These are phyloP conservation scores for Lyophyllum semitale DNA, from an alignment of 768 basidiomycete genomes.

Conservation along the genomic window DNA sequence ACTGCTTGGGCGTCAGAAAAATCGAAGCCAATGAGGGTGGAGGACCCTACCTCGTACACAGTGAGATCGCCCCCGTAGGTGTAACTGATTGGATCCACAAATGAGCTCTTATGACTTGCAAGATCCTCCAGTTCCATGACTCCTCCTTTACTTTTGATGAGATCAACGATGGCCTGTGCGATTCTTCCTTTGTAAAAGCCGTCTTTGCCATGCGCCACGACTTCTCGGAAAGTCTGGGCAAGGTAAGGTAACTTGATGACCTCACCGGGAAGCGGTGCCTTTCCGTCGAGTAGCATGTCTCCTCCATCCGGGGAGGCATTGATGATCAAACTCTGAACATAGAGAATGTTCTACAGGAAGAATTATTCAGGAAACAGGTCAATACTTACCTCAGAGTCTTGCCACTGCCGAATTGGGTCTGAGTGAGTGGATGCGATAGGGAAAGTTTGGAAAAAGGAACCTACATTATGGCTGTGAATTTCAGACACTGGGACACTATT, in stretches of 20 bases:
- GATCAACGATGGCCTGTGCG: conserved; percentile 85
- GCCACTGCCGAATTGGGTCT: conserved; percentile 42
- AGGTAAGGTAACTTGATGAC: conserved; percentile 81
- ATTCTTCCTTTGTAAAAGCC: conserved; percentile 94
- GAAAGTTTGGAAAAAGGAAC: conserved; percentile 5
- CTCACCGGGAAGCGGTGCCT: conserved; percentile 84
- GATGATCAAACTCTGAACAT: conserved; percentile 60
- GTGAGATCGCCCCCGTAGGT: conserved; percentile 88
- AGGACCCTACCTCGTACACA: conserved; percentile 75
- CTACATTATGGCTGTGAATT: conserved; percentile 64
- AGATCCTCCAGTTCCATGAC: conserved; percentile 95
- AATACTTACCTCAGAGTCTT: conserved; percentile 50
- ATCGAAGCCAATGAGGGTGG: neutral
- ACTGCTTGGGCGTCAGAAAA: conserved; percentile 45
- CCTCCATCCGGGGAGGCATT: conserved; percentile 82
- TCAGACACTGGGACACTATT: conserved; percentile 85
- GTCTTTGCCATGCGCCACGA: conserved; percentile 81
- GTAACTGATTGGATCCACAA: conserved; percentile 93
- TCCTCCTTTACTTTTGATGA: conserved; percentile 87
- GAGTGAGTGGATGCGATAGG: conserved; percentile 2
- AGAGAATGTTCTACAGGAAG: neutral
- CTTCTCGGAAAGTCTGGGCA: conserved; percentile 78
- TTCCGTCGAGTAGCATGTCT: conserved; percentile 86
- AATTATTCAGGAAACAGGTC: neutral
- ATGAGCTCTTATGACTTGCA: conserved; percentile 72